Evolutionary conservation across 257 asterid species (phyloP).

Genomic region (Nyctanthes arbortristis): DNA sequence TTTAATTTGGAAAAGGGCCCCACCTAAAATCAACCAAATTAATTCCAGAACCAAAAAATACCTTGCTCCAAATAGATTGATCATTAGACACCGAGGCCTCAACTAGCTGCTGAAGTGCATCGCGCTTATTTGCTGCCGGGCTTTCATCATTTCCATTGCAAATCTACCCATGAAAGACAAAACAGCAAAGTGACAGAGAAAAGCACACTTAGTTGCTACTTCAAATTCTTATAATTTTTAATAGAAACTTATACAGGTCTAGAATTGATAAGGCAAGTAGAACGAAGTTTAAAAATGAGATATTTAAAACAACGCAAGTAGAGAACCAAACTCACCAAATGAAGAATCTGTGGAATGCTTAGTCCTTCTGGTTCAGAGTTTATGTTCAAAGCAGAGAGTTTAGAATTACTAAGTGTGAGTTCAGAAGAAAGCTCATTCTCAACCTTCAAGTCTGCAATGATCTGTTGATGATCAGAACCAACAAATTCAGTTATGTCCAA

Average conservation of each 20-base stretch:
- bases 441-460: conserved; percentile 42
- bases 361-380: conserved; percentile 70
- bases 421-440: conserved; percentile 59
- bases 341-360: conserved; percentile 96
- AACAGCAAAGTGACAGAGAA: conserved; percentile 17
- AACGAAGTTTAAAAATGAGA: not conserved
- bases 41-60: conserved; percentile 22
- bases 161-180: conserved; percentile 46
- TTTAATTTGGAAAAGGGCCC: too few relatives aligned
- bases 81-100: conserved; percentile 69
- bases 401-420: conserved; percentile 45
- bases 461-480: conserved; percentile 55
- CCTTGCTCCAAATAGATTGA: conserved; percentile 90
- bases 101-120: conserved; percentile 86
- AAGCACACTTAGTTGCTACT: conserved; percentile 9
- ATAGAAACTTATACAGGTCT: conserved; percentile 3
- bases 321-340: conserved; percentile 59
- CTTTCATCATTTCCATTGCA: conserved; percentile 78
- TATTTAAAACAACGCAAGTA: conserved; percentile 10
- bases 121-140: conserved; percentile 57
- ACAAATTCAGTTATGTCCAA: conserved; percentile 60
- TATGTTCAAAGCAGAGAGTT: conserved; percentile 49
- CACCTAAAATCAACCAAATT: not conserved
- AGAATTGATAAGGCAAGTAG: not conserved
- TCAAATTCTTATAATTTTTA: conserved; percentile 1